Percentiles rank a stretch among this genome's conserved stretches.
Conservation (phyloP, 371 early-diverging fungal genomes). For the Mucor plumbeus region DNA sequence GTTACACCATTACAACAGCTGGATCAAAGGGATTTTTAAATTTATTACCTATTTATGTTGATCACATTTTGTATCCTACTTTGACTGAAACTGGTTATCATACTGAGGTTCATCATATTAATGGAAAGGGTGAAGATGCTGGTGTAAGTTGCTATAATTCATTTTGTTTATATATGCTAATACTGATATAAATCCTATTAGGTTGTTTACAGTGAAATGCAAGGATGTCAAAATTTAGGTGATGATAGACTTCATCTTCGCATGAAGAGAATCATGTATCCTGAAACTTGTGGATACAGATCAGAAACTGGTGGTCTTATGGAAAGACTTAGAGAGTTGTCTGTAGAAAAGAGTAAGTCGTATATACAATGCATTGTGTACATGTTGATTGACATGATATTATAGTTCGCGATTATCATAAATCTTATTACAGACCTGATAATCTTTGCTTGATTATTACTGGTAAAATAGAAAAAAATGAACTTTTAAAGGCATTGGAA, state of each 20-base stretch:
- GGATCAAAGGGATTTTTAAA: constrained; percentile 72
- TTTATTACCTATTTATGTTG: constrained; percentile 63
- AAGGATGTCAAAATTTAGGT: constrained; percentile 54
- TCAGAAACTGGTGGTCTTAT: constrained; percentile 74
- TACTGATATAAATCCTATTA: constrained; percentile 5
- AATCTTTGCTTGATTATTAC: constrained; percentile 71
- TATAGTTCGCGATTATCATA: constrained; percentile 63
- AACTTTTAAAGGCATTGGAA: constrained; percentile 56
- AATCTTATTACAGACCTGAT: constrained; percentile 72
- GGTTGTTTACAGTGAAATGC: constrained; percentile 66
- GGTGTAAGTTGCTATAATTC: constrained; percentile 32
- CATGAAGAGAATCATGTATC: constrained; percentile 65
- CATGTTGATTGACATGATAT: background rate
- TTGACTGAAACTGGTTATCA: constrained; percentile 68
- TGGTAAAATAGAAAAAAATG: constrained; percentile 58
- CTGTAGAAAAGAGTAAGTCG: constrained; percentile 63
- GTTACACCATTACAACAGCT: constrained; percentile 71
- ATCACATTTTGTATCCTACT: constrained; percentile 74
- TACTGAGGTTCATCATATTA: constrained; percentile 69
- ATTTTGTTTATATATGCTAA: too few relatives aligned
- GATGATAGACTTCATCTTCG: constrained; percentile 54
- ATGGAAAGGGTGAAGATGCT: constrained; percentile 61
- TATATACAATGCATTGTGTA: too few relatives aligned
- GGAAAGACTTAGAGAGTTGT: constrained; percentile 67
- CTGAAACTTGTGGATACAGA: constrained; percentile 68